Base-by-base conservation (phyloP, 192 early-diverging fungal genomes). In the Coemansia sp. region DNA sequence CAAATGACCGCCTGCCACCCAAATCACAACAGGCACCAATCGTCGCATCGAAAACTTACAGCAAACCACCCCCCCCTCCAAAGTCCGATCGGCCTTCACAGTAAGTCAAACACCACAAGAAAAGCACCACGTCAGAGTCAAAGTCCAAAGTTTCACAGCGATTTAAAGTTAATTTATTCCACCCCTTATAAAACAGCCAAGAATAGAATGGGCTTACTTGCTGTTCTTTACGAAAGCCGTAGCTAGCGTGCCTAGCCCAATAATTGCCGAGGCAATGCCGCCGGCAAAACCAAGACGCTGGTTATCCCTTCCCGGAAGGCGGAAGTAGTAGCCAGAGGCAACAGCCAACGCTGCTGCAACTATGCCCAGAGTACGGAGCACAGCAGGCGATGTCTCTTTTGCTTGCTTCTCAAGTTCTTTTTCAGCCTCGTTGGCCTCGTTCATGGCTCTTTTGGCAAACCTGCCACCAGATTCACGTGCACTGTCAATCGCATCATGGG, bases 221-320 rank as follows among this genome's bases (percentile, higher is more conserved):
- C 69, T 78, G 26, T 60, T 55, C 54, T 62, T 69, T 60, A 78
- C 48, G 48, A 78, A 73, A 12, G 67, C 69, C 2, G 76, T 73
- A 7, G 71, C 76, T 47, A 79, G 60, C 5, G 76, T 72, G 48
- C 76, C 76, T 7, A 79, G 67, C 23, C 76, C 76, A 9, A 73
- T 67, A 23, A 79, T 54, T 24, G 68, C 76, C 28, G 76, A 73
- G n/a, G 76, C 71, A 2, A 79, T 71, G 32, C 69, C 76, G 19
- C 67, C 71, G 32, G 76, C 70, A 73, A 73, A 73, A 2, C 70
- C 76, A 44, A 79, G 50, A 22, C 65, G 67, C 71, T 73, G 76
- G 71, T 79, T 79, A 10, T 79, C 62, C 34, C 67, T 65, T 10
- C 76, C 76, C n/a, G 76, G 76, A 51, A 79, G 56, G 8, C 76